phyloP scores from a whole-genome alignment of 176 grass and related monocot genomes.

The Pontederia paniculata region DNA sequence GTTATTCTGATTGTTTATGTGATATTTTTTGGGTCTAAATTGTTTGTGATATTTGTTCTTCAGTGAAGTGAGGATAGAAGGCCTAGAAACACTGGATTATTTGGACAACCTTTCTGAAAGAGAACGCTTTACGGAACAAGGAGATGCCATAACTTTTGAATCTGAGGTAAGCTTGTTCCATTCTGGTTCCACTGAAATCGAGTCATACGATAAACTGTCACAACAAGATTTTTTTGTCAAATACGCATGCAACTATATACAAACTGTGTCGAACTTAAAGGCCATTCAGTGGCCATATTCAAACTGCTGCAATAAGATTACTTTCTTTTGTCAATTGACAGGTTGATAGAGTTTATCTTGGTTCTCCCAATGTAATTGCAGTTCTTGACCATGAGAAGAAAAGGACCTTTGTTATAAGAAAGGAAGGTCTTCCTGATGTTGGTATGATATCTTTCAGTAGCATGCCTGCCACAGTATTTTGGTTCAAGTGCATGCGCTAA shows the following conservation, averaged over 20 bases:
- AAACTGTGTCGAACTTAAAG: too few relatives aligned
- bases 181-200: too few relatives aligned
- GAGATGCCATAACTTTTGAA: constrained; percentile 92
- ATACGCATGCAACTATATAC: too few relatives aligned
- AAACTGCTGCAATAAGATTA: too few relatives aligned
- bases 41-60: constrained; percentile 1
- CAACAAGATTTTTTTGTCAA: too few relatives aligned
- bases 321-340: constrained; percentile 16
- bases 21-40: background rate
- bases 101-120: constrained; percentile 65
- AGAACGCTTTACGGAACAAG: constrained; percentile 81
- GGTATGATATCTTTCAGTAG: constrained; percentile 22
- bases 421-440: constrained; percentile 78
- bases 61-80: constrained; percentile 96
- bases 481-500: too few relatives aligned
- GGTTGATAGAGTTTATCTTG: constrained; percentile 81
- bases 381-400: constrained; percentile 98
- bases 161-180: constrained; percentile 41
- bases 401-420: constrained; percentile 58
- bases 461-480: too few relatives aligned
- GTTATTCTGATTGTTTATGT: too few relatives aligned
- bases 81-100: constrained; percentile 90
- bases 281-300: too few relatives aligned
- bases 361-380: constrained; percentile 77
- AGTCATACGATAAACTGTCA: too few relatives aligned